Evolutionary conservation across 371 early-diverging fungal genomes (phyloP).

Genomic region (Mortierella sp.): DNA sequence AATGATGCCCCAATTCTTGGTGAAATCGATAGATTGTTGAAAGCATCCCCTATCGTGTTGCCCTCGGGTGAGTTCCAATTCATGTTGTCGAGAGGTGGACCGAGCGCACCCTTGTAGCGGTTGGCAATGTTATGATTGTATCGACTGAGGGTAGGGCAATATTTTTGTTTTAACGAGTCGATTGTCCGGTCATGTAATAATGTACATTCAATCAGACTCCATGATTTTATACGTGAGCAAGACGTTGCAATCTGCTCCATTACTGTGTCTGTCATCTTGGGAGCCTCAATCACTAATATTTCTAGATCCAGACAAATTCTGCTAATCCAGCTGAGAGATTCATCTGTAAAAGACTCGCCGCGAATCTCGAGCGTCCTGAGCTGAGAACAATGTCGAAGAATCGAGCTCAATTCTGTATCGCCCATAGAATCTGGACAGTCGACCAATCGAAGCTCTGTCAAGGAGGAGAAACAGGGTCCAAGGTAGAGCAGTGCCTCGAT

Average conservation of each 20-base stretch:
- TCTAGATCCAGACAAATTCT: slow-evolving; percentile 28
- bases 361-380: slow-evolving; percentile 39
- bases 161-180: slow-evolving; percentile 16
- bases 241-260: slow-evolving; percentile 23
- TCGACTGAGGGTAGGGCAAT: neutral
- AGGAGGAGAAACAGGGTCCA: slow-evolving; percentile 21
- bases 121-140: neutral
- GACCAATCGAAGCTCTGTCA: slow-evolving; percentile 30
- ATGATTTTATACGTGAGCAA: slow-evolving; percentile 26
- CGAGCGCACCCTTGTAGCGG: neutral
- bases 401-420: slow-evolving; percentile 20
- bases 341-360: slow-evolving; percentile 49
- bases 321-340: slow-evolving; percentile 35
- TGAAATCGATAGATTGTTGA: slow-evolving; percentile 2
- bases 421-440: slow-evolving; percentile 37
- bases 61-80: neutral
- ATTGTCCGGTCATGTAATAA: slow-evolving; percentile 12
- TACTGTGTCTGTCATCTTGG: slow-evolving; percentile 29
- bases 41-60: neutral
- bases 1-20: neutral
- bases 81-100: neutral
- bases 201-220: slow-evolving; percentile 38
- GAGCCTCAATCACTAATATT: slow-evolving; percentile 26
- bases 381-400: slow-evolving; percentile 25
- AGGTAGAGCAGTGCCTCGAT: slow-evolving; percentile 20